Conservation (phyloP, 1,284 basidiomycete genomes). For the Leccinum huronense region DNA sequence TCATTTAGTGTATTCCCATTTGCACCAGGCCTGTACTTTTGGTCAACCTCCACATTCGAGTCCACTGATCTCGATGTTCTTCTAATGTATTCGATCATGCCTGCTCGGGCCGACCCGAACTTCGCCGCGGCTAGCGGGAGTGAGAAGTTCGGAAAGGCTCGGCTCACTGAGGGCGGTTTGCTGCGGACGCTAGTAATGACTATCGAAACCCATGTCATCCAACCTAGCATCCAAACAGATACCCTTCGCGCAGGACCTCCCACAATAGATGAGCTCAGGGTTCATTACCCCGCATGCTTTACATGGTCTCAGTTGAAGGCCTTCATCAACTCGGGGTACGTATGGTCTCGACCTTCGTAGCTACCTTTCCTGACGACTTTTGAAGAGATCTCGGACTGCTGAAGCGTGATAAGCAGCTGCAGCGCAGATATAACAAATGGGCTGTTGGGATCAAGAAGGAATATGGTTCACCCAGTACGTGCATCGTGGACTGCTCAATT, state of each 20-base stretch:
- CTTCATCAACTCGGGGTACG: constrained; percentile 73
- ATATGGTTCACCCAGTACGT: constrained; percentile 66
- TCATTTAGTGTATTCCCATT: constrained; percentile 15
- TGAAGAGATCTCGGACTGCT: constrained; percentile 71
- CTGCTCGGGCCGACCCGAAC: constrained; percentile 2
- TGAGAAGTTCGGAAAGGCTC: background rate
- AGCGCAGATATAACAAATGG: constrained; percentile 66
- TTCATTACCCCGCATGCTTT: constrained; percentile 69
- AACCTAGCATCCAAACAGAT: constrained; percentile 2
- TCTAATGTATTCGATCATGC: background rate
- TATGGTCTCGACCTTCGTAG: constrained; percentile 6
- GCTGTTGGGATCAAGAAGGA: constrained; percentile 49
- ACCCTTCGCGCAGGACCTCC: constrained; percentile 49
- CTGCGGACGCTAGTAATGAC: constrained; percentile 22
- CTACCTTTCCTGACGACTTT: constrained; percentile 5
- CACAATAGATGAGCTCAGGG: constrained; percentile 61
- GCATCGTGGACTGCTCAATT: background rate
- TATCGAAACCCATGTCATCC: constrained; percentile 19
- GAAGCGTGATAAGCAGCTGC: constrained; percentile 68
- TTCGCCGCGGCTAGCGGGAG: background rate
- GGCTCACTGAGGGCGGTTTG: background rate
- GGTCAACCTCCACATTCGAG: background rate
- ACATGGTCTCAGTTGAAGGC: constrained; percentile 73
- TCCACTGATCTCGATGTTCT: background rate
- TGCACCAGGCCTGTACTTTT: constrained; percentile 24